Conservation (phyloP, 164 flowering plant species). For the Protea cynaroides region DNA sequence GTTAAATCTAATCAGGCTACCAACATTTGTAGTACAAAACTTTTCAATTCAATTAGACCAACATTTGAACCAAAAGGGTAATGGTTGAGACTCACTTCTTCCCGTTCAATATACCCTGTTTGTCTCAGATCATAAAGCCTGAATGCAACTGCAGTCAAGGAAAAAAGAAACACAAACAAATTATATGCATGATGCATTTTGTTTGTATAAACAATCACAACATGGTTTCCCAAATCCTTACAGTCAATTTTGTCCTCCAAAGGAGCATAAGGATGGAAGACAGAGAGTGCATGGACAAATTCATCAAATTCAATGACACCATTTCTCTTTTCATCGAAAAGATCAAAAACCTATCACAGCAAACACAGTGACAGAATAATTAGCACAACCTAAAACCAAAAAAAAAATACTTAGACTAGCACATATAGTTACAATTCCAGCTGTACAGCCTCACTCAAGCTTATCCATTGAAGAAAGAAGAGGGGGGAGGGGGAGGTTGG, state of each 20-base stretch:
- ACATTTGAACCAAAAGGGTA: neutral
- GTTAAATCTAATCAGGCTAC: neutral
- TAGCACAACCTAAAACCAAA: neutral
- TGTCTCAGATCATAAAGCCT: conserved; percentile 75
- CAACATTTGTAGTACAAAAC: neutral
- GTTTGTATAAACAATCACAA: neutral
- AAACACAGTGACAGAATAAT: neutral
- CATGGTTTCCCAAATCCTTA: conserved; percentile 23
- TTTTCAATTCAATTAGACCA: neutral
- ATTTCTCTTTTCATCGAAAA: conserved; percentile 80
- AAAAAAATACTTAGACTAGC: no score
- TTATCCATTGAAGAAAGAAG: no score
- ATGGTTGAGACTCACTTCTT: conserved; percentile 53
- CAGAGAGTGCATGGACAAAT: conserved; percentile 66
- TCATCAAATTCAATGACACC: conserved; percentile 89
- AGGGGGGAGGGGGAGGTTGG: no score
- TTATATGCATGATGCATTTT: neutral
- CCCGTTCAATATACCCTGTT: conserved; percentile 80
- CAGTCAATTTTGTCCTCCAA: conserved; percentile 73
- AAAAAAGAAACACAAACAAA: neutral
- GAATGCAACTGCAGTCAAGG: conserved; percentile 64
- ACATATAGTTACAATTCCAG: no score
- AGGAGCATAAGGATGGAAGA: conserved; percentile 78
- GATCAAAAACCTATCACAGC: conserved; percentile 60
- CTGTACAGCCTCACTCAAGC: no score